Percentiles rank a stretch among this genome's conserved stretches.
phyloP scores from a whole-genome alignment of 2,329 filamentous ascomycete species.

The Fusarium illudens region DNA sequence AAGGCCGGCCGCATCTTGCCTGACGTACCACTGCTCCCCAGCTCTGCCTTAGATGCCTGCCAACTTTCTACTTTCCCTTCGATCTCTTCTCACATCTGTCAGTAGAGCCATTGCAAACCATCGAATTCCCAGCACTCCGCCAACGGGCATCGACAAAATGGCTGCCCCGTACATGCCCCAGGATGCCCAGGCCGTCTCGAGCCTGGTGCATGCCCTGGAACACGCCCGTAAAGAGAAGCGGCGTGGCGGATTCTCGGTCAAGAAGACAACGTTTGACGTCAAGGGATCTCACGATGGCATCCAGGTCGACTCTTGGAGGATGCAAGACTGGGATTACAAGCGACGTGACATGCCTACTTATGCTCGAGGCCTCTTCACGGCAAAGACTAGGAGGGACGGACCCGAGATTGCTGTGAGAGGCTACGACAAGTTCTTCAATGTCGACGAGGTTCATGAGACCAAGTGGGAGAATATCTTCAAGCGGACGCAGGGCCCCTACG shows the following conservation, averaged over 20 bases:
- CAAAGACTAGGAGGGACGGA: conserved; percentile 67
- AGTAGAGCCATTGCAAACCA: not conserved
- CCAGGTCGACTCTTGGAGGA: conserved; percentile 87
- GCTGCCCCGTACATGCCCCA: conserved; percentile 71
- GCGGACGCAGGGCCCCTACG: conserved; percentile 86
- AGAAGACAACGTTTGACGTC: conserved; percentile 81
- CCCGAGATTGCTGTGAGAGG: conserved; percentile 86
- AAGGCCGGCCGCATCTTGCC: not conserved
- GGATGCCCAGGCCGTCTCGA: conserved; percentile 71
- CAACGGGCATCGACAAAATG: conserved; percentile 33
- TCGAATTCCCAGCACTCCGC: not conserved
- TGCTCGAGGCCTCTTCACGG: conserved; percentile 94
- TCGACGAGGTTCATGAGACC: conserved; percentile 81
- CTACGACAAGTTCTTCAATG: conserved; percentile 99
- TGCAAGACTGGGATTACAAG: conserved; percentile 98
- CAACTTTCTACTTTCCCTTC: not conserved
- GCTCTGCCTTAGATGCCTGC: conserved; percentile 4
- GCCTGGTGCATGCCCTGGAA: conserved; percentile 72
- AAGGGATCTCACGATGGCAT: conserved; percentile 68
- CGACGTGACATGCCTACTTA: conserved; percentile 85
- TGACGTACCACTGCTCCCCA: not conserved
- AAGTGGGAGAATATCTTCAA: conserved; percentile 81
- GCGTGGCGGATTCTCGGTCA: conserved; percentile 74
- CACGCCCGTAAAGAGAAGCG: conserved; percentile 61
- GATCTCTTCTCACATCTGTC: conserved; percentile 19